Evolutionary conservation across 148 eudicot species (phyloP).

Genomic region (Rhododendron henanense): DNA sequence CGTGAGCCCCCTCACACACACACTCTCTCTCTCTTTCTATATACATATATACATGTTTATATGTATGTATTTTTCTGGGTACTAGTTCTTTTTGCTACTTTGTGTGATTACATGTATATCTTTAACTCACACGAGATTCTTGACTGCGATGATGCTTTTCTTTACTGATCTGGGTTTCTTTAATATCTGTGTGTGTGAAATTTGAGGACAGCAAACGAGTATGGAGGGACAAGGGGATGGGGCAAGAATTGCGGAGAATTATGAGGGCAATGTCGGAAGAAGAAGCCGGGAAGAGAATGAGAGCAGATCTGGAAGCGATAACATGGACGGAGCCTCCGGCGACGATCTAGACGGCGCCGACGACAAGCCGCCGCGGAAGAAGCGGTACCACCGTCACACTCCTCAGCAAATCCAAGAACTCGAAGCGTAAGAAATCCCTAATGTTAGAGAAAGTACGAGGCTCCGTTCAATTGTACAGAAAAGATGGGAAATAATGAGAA

Average conservation of each 20-base stretch:
- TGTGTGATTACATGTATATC: neutral
- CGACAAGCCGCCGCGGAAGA: conserved; percentile 61
- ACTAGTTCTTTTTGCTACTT: neutral
- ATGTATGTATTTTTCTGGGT: neutral
- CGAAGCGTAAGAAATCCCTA: conserved; percentile 52
- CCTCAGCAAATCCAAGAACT: conserved; percentile 99
- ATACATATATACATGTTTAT: neutral
- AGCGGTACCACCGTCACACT: conserved; percentile 95
- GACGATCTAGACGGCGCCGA: conserved; percentile 78
- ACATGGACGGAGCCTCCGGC: conserved; percentile 86
- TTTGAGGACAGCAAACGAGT: conserved; percentile 44
- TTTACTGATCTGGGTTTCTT: neutral
- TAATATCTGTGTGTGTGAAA: neutral
- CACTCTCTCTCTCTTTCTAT: neutral
- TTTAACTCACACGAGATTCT: neutral
- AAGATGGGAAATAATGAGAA: neutral
- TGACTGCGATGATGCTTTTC: neutral
- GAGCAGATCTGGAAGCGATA: conserved; percentile 95
- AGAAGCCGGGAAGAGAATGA: conserved; percentile 77
- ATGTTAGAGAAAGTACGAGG: neutral
- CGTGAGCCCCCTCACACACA: conserved; percentile 25
- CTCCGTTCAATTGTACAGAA: neutral
- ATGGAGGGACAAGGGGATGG: conserved; percentile 53
- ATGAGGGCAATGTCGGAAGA: conserved; percentile 39
- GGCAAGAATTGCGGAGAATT: conserved; percentile 42